Conservation (phyloP, 164 flowering plant genomes). For the Stephania japonica region DNA sequence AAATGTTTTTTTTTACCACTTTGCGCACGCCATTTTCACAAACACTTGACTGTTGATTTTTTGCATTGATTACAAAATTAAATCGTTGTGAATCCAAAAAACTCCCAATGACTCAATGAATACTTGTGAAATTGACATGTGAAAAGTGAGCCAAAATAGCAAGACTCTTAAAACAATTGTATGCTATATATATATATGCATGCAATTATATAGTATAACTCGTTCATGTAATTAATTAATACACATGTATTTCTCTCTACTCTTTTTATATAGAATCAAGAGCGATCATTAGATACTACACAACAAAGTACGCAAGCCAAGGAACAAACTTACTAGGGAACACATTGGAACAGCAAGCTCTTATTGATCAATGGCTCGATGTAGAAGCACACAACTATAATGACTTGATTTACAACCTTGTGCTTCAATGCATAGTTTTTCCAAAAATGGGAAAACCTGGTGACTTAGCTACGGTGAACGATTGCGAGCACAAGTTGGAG, state of each 20-base stretch:
- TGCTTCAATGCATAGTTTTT: slow-evolving; percentile 41
- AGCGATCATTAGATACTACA: slow-evolving; percentile 68
- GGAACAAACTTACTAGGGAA: slow-evolving; percentile 49
- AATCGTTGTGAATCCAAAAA: too few species aligned
- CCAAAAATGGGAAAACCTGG: slow-evolving; percentile 39
- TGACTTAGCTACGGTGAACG: slow-evolving; percentile 32
- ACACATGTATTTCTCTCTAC: not conserved
- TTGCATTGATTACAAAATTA: too few species aligned
- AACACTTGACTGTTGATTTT: too few species aligned
- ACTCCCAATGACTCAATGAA: too few species aligned
- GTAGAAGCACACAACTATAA: slow-evolving; percentile 72
- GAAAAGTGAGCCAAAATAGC: too few species aligned
- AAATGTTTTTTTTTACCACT: too few species aligned
- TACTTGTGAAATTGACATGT: too few species aligned
- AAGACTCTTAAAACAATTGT: too few species aligned
- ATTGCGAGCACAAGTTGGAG: slow-evolving; percentile 40
- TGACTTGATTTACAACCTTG: slow-evolving; percentile 36
- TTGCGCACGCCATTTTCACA: too few species aligned
- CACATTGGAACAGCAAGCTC: slow-evolving; percentile 52
- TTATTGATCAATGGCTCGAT: slow-evolving; percentile 81
- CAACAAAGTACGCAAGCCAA: slow-evolving; percentile 42
- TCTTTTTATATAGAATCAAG: slow-evolving; percentile 43
- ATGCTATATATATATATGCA: too few species aligned
- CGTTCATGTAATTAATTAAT: too few species aligned
- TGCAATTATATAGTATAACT: too few species aligned